Conservation (phyloP, 805 yeast species). For the Lipomyces lipofer region DNA sequence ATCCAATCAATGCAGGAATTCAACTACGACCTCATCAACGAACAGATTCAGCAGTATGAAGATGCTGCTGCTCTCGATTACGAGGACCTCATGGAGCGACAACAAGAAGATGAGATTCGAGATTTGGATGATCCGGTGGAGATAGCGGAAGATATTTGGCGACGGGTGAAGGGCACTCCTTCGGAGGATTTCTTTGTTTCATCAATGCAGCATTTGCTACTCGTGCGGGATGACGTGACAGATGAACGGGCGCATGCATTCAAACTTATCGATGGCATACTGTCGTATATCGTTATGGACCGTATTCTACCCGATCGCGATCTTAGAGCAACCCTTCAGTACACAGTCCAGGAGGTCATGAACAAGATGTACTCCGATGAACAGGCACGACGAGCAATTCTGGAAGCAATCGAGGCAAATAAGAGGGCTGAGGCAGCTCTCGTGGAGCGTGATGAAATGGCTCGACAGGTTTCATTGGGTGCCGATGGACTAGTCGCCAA, state of each 20-base stretch:
- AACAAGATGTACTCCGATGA: slow-evolving; percentile 82
- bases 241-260: slow-evolving; percentile 51
- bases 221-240: slow-evolving; percentile 45
- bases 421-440: slow-evolving; percentile 55
- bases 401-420: slow-evolving; percentile 55
- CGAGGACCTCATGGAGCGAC: slow-evolving; percentile 45
- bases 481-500: slow-evolving; percentile 69
- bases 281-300: slow-evolving; percentile 60
- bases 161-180: slow-evolving; percentile 56
- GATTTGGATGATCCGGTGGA: slow-evolving; percentile 74
- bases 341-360: slow-evolving; percentile 43
- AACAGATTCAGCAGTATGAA: slow-evolving; percentile 64
- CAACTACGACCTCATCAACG: slow-evolving; percentile 58
- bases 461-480: slow-evolving; percentile 68
- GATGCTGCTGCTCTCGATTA: slow-evolving; percentile 59
- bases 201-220: slow-evolving; percentile 65
- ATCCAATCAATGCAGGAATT: slow-evolving; percentile 54
- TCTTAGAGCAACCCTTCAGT: slow-evolving; percentile 36
- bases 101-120: slow-evolving; percentile 48
- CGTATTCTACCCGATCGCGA: slow-evolving; percentile 41
- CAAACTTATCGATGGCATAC: slow-evolving; percentile 63
- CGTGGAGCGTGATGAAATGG: slow-evolving; percentile 63
- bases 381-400: slow-evolving; percentile 70
- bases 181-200: slow-evolving; percentile 61
- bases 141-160: slow-evolving; percentile 59